These are phyloP conservation scores for Piloderma croceum DNA, from an alignment of 768 basidiomycete species.

Conservation along the genomic window DNA sequence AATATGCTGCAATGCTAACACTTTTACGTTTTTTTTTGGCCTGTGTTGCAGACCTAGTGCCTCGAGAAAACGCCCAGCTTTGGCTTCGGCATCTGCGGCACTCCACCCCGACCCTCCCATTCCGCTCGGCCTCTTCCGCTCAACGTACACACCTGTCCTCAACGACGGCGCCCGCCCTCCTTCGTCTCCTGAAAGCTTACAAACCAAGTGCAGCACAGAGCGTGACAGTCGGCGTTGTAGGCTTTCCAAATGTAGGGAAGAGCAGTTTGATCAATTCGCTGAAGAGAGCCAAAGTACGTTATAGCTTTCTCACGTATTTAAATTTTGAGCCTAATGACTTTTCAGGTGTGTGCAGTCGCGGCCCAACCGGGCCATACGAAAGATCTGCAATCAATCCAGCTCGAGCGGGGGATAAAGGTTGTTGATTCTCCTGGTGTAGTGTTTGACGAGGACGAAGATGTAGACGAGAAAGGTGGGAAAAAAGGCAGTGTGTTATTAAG, in stretches of 20 bases:
- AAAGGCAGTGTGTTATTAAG: constrained; percentile 64
- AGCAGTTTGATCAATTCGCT: constrained; percentile 91
- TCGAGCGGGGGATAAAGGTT: constrained; percentile 89
- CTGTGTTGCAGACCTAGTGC: constrained; percentile 73
- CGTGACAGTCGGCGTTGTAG: constrained; percentile 86
- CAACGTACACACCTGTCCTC: constrained; percentile 81
- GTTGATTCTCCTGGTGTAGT: constrained; percentile 98
- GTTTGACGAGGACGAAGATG: constrained; percentile 72
- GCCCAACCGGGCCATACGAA: constrained; percentile 94
- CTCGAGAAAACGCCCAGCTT: constrained; percentile 76
- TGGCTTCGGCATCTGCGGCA: constrained; percentile 94
- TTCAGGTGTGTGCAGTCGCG: constrained; percentile 85
- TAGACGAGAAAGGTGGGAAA: constrained; percentile 37
- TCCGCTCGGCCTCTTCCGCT: constrained; percentile 72
- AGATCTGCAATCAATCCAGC: constrained; percentile 82
- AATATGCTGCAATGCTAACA: not conserved
- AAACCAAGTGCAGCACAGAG: constrained; percentile 60
- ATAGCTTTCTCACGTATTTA: not conserved
- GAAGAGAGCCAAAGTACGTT: constrained; percentile 70
- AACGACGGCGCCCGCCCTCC: constrained; percentile 65
- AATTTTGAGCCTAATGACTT: constrained; percentile 1
- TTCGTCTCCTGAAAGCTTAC: constrained; percentile 81
- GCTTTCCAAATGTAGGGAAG: constrained; percentile 97
- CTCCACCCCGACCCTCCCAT: constrained; percentile 87
- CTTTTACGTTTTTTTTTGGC: not conserved